Evolutionary conservation across 139 green algal genomes (phyloP), one percentile per base, ranked within the genome.

Genomic region (Chlamydomonas asymmetrica): DNA sequence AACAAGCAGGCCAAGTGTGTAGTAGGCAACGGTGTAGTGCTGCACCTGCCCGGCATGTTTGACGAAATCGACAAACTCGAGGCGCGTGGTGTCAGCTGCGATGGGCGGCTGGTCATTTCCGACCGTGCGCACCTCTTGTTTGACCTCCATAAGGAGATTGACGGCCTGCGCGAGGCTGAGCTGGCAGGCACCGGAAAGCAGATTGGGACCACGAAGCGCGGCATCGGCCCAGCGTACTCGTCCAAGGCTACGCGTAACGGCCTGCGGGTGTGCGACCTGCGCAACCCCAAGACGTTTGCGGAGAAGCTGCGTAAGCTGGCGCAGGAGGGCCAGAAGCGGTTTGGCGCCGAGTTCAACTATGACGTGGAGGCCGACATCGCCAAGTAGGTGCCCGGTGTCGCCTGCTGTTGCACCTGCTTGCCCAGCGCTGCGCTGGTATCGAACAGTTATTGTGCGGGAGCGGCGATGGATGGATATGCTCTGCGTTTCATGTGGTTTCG

Each of bases 171-270:
- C 1, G 97, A 99, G 83, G 92, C 81, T 3, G 94, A 98, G 88
- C 87, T 98, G 38, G 87, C 85, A 20, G 93, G 88, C 41, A 49
- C 9, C 38, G 74, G 74, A 57, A 80, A 75, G 71, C 93, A 95
- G 82, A 99, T 99, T 43, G 96, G 97, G 63, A 99, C 97, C 48
- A 99, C 97, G 35, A 97, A 97, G 84, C 90, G 97, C 56, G 97
- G 97, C 80, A 99, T 99, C 78, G 97, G 97, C 32, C 97, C 95
- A 20, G 94, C 92, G 16, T 99, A 99, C 82, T 85, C 94, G 54
- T 93, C 83, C 74, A 99, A 99, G 80, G 91, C 93, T 68, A 98
- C 88, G 1, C 90, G 97, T 69, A 98, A 98, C 78, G 97, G 97
- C 25, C 35, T 99, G 49, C 89, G 97, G 9, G 92, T 99, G 37